A percentile compares a stretch with the other conserved stretches of the same genome.
Conservation (phyloP, 495 filamentous ascomycete genomes). For the Eremomyces bilateralis region DNA sequence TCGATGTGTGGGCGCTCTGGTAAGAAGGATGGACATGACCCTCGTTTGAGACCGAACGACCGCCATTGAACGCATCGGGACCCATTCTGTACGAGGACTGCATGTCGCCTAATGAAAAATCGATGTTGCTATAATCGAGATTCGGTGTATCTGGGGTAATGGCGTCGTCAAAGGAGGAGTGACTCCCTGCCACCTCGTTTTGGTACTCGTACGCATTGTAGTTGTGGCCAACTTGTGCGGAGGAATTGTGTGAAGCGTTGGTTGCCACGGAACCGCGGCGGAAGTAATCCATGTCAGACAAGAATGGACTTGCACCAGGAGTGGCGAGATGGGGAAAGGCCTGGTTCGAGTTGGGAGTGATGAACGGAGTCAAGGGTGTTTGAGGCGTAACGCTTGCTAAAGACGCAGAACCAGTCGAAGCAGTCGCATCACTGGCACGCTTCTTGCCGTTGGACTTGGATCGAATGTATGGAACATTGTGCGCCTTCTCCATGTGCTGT, state of each 20-base stretch:
- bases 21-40: too few relatives aligned
- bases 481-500: constrained; percentile 98
- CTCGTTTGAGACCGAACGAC: too few relatives aligned
- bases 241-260: not conserved
- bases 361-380: constrained; percentile 13
- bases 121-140: too few relatives aligned
- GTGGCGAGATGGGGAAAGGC: constrained; percentile 2
- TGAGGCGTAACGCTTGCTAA: constrained; percentile 10
- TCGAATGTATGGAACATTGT: constrained; percentile 72
- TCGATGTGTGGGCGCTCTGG: too few relatives aligned
- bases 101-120: too few relatives aligned
- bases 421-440: constrained; percentile 1
- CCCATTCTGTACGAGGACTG: too few relatives aligned
- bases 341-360: constrained; percentile 9
- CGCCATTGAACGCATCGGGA: too few relatives aligned
- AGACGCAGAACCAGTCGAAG: constrained; percentile 1
- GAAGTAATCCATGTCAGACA: not conserved
- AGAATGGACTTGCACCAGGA: too few relatives aligned
- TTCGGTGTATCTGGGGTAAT: too few relatives aligned
- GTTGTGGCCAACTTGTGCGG: not conserved
- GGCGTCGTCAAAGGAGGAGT: not conserved
- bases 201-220: not conserved
- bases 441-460: constrained; percentile 60
- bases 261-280: not conserved
- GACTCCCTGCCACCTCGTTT: not conserved